These are phyloP conservation scores for Castanea mollissima DNA, from an alignment of 306 rosid species.

Conservation along the genomic window DNA sequence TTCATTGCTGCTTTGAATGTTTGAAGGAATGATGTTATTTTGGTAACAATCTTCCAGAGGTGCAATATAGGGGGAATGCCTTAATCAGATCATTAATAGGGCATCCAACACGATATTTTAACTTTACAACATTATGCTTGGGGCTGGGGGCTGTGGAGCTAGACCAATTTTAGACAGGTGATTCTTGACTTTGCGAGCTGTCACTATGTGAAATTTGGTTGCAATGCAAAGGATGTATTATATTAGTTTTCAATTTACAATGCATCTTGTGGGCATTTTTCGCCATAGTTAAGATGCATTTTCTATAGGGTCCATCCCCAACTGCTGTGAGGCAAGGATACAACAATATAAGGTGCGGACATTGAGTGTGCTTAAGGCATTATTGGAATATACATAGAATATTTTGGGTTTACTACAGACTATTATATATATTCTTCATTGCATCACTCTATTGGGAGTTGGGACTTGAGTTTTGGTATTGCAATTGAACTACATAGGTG, in stretches of 20 bases:
- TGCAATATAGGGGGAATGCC: not conserved
- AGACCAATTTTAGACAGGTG: not conserved
- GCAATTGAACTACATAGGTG: constrained; percentile 28
- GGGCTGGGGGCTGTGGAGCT: not conserved
- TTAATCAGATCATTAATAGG: not conserved
- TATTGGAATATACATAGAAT: not conserved
- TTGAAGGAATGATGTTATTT: not conserved
- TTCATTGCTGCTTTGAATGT: not conserved
- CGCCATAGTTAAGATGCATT: not conserved
- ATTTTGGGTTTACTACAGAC: not conserved
- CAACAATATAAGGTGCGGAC: not conserved
- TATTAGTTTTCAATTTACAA: too few relatives aligned
- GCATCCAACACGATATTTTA: not conserved
- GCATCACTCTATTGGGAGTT: constrained; percentile 25
- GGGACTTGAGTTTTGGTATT: constrained; percentile 33
- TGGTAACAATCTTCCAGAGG: not conserved
- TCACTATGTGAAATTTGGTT: not conserved
- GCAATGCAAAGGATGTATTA: too few relatives aligned
- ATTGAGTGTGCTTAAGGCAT: not conserved
- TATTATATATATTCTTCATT: not conserved
- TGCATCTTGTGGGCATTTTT: not conserved
- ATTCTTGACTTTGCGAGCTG: not conserved
- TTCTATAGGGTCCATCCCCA: not conserved
- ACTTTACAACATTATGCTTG: not conserved
- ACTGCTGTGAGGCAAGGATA: not conserved